Percentiles rank a stretch among this genome's conserved stretches.
Evolutionary conservation across 2,329 filamentous ascomycete genomes (phyloP).

Genomic region (Diaporthe capsici): DNA sequence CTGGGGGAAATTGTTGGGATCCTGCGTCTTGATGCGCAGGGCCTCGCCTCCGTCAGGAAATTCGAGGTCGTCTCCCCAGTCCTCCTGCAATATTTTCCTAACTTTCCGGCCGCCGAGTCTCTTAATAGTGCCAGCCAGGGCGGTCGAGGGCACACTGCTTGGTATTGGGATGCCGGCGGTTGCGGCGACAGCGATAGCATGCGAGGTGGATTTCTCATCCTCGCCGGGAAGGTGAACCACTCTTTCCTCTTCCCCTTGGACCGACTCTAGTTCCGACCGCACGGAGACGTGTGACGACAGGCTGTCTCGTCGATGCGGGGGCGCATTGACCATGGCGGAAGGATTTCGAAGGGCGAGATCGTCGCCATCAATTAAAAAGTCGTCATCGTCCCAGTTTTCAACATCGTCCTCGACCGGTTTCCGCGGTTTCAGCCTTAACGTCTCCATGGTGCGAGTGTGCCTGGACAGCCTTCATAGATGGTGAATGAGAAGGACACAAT

Average conservation of each 20-base stretch:
- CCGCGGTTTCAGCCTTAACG: conserved; percentile 66
- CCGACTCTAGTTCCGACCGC: conserved; percentile 84
- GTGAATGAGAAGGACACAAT: conserved; percentile 35
- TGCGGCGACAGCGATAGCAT: conserved; percentile 89
- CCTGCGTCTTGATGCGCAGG: conserved; percentile 76
- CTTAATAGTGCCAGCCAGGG: conserved; percentile 94
- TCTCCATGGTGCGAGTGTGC: conserved; percentile 61
- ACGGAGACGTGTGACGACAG: conserved; percentile 86
- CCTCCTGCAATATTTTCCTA: conserved; percentile 80
- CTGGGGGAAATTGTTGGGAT: conserved; percentile 75
- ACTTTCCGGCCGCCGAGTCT: conserved; percentile 83
- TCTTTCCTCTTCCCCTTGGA: conserved; percentile 86
- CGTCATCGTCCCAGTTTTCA: conserved; percentile 86
- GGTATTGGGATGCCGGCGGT: conserved; percentile 94
- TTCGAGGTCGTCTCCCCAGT: conserved; percentile 86
- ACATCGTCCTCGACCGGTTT: conserved; percentile 72
- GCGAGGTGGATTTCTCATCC: conserved; percentile 85
- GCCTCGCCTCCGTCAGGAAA: conserved; percentile 71
- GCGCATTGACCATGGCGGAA: conserved; percentile 58
- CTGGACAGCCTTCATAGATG: conserved; percentile 27
- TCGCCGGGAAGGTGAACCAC: conserved; percentile 88
- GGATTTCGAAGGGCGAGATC: conserved; percentile 72
- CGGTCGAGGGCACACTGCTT: conserved; percentile 86
- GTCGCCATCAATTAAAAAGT: conserved; percentile 79
- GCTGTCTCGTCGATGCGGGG: conserved; percentile 76